Percentiles rank a stretch among this genome's conserved stretches.
phyloP scores from a whole-genome alignment of 2,329 filamentous ascomycete genomes.

The Geosmithia flava region DNA sequence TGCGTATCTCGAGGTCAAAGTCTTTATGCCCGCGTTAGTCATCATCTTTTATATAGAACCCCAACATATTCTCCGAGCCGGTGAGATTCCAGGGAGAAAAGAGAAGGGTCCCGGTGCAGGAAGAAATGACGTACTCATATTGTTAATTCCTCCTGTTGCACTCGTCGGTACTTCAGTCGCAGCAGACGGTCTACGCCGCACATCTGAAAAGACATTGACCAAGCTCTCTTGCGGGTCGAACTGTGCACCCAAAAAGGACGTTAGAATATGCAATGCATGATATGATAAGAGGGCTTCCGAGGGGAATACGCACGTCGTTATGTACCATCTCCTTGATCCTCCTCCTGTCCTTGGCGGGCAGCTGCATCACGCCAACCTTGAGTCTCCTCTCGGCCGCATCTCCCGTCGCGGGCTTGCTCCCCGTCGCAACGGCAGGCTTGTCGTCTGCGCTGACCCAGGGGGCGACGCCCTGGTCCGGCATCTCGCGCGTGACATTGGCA shows the following conservation, averaged over 20 bases:
- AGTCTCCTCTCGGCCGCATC: constrained; percentile 54
- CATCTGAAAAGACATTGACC: constrained; percentile 37
- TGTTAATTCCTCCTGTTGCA: constrained; percentile 60
- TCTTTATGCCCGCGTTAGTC: constrained; percentile 27
- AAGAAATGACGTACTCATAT: constrained; percentile 42
- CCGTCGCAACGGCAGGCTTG: constrained; percentile 44
- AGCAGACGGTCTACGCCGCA: constrained; percentile 30
- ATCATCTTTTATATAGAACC: too few species aligned
- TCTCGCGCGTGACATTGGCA: constrained; percentile 56
- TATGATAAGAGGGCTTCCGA: constrained; percentile 10
- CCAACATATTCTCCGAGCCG: not conserved
- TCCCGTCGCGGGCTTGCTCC: constrained; percentile 49
- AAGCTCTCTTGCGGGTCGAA: constrained; percentile 43
- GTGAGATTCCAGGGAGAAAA: not conserved
- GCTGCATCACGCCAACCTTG: constrained; percentile 59
- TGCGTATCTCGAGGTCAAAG: constrained; percentile 54
- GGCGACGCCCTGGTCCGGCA: constrained; percentile 55
- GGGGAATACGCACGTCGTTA: constrained; percentile 36
- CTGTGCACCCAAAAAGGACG: constrained; percentile 14
- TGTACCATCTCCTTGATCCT: constrained; percentile 52
- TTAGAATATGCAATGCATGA: constrained; percentile 7
- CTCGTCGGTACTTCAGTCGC: constrained; percentile 52
- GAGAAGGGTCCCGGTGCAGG: not conserved
- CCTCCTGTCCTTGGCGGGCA: constrained; percentile 52
- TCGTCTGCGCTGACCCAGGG: constrained; percentile 63